Evolutionary conservation across 352 stramenopile species (phyloP).

Genomic region (Achlya hypogyna): DNA sequence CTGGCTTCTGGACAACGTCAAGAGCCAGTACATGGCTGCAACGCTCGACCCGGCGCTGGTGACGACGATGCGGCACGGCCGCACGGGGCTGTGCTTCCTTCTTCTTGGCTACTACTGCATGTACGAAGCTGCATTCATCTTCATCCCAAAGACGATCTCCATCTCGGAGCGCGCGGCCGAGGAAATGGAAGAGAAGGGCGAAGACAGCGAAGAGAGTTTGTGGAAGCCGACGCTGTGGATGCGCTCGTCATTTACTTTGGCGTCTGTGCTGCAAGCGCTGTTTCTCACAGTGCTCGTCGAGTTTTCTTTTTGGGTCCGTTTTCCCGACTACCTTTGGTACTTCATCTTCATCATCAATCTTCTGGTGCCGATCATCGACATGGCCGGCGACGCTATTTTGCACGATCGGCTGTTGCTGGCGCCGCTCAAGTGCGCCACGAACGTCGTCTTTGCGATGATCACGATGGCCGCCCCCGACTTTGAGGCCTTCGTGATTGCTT

Average conservation of each 20-base stretch:
- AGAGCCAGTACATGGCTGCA: conserved; percentile 81
- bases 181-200: conserved; percentile 52
- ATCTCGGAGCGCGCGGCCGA: conserved; percentile 85
- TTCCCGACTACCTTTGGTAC: conserved; percentile 94
- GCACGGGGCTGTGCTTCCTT: conserved; percentile 91
- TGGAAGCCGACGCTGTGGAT: conserved; percentile 93
- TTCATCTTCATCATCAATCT: conserved; percentile 91
- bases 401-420: conserved; percentile 87
- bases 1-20: conserved; percentile 69
- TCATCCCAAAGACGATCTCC: conserved; percentile 85
- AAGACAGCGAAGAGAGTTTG: conserved; percentile 38
- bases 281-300: conserved; percentile 93
- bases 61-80: conserved; percentile 58
- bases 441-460: conserved; percentile 87
- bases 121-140: conserved; percentile 79
- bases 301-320: conserved; percentile 93
- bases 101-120: conserved; percentile 84
- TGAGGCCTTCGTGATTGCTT: conserved; percentile 93
- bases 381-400: conserved; percentile 84
- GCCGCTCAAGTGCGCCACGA: conserved; percentile 85
- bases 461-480: conserved; percentile 95
- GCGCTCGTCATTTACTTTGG: conserved; percentile 91
- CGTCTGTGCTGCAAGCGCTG: conserved; percentile 85
- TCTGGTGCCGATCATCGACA: conserved; percentile 78
- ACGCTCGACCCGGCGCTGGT: conserved; percentile 74